Evolutionary conservation across 1,284 basidiomycete species (phyloP).

Genomic region (Irpex rosettiformis): DNA sequence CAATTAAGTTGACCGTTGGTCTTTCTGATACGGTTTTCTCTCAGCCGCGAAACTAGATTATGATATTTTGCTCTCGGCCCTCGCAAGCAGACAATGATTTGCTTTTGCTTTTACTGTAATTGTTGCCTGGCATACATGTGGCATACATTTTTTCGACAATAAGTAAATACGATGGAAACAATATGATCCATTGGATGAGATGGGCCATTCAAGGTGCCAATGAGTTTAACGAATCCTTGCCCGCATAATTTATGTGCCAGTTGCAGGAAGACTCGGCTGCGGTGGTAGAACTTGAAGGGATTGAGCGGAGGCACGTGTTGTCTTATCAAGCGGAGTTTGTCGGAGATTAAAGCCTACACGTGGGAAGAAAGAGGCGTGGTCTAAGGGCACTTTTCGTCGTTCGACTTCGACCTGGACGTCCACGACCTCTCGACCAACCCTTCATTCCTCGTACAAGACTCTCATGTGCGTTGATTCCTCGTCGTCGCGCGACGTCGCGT

Average conservation of each 20-base stretch:
- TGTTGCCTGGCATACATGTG: too few species aligned
- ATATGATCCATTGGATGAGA: too few species aligned
- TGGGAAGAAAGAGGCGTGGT: constrained; percentile 17
- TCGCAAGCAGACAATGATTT: constrained; percentile 59
- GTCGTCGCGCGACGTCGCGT: neutral
- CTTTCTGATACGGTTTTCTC: neutral
- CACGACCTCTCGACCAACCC: constrained; percentile 9
- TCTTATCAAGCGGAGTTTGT: neutral
- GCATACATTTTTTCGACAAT: too few species aligned
- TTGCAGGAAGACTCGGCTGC: too few species aligned
- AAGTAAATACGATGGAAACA: too few species aligned
- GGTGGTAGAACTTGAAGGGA: too few species aligned
- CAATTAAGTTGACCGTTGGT: neutral
- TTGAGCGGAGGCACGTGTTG: neutral
- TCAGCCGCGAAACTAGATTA: constrained; percentile 77
- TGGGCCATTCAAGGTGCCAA: too few species aligned
- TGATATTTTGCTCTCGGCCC: constrained; percentile 68
- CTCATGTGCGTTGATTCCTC: constrained; percentile 12
- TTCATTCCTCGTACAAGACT: constrained; percentile 12
- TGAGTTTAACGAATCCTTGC: too few species aligned
- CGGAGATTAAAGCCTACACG: constrained; percentile 11
- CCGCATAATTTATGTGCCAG: too few species aligned
- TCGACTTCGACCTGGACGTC: constrained; percentile 9
- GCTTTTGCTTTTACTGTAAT: neutral
- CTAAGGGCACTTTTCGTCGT: constrained; percentile 16